phyloP scores from a whole-genome alignment of 805 yeast genomes.

The Komagataella ulmi region DNA sequence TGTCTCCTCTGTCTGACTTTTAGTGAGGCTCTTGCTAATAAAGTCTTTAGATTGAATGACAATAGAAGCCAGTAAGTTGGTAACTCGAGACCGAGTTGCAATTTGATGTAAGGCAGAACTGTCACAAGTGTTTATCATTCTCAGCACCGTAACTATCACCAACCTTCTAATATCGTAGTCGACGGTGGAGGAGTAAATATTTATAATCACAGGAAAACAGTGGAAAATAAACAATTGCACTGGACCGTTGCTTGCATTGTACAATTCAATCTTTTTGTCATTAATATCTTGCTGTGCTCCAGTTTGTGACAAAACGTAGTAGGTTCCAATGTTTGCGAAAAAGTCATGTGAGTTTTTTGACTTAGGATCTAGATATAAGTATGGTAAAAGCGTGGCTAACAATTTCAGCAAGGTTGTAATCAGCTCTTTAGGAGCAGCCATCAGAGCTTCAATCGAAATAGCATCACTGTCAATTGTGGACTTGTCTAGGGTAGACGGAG shows the following conservation, averaged over 20 bases:
- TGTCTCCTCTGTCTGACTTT: constrained; percentile 4
- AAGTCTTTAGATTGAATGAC: constrained; percentile 37
- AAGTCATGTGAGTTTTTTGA: not conserved
- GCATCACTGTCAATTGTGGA: constrained; percentile 9
- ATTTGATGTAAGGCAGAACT: constrained; percentile 13
- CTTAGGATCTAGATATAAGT: not conserved
- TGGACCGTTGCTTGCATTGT: constrained; percentile 6
- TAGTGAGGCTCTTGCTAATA: constrained; percentile 8
- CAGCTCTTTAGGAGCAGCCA: constrained; percentile 62
- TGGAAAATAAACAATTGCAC: constrained; percentile 23
- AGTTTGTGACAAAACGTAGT: constrained; percentile 13
- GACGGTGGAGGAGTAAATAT: constrained; percentile 60
- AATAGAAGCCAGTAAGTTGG: constrained; percentile 43
- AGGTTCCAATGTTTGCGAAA: constrained; percentile 15
- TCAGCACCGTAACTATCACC: constrained; percentile 36
- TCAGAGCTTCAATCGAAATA: constrained; percentile 53
- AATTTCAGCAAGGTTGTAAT: constrained; percentile 40
- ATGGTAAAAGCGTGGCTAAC: constrained; percentile 26
- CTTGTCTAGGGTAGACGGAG: not conserved
- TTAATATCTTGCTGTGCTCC: constrained; percentile 14
- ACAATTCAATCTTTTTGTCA: constrained; percentile 18
- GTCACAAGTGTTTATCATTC: constrained; percentile 21
- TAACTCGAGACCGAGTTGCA: constrained; percentile 22
- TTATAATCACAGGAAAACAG: constrained; percentile 39
- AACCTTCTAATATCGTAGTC: constrained; percentile 50